Conservation (phyloP, 139 green algal genomes). For the Asterochloris sp. region DNA sequence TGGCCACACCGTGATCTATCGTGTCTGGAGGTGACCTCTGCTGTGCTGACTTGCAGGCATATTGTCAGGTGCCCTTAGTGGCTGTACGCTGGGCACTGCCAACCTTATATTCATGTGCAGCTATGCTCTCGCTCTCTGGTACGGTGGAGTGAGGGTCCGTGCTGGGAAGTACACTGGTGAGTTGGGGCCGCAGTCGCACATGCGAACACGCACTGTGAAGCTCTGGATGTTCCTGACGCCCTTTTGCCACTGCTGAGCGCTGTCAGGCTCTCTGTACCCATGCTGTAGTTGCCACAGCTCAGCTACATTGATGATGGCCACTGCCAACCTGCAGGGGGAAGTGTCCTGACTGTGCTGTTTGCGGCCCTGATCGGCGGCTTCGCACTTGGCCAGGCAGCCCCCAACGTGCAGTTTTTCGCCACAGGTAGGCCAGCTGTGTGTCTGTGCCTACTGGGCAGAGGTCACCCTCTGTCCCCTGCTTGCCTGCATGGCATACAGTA, state of each 20-base stretch:
- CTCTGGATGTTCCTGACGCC: no score
- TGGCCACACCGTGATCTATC: no score
- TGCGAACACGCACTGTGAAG: no score
- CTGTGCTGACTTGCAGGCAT: slow-evolving; percentile 28
- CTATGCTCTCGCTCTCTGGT: slow-evolving; percentile 75
- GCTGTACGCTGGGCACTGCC: slow-evolving; percentile 37
- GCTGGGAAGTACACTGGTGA: slow-evolving; percentile 50
- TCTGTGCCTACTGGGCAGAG: no score
- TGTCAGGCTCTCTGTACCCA: no score
- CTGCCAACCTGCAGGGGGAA: slow-evolving; percentile 24
- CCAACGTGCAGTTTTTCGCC: slow-evolving; percentile 43
- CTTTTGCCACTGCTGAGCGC: no score
- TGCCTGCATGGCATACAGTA: no score
- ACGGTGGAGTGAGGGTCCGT: slow-evolving; percentile 53
- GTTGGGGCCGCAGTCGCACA: background rate
- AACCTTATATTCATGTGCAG: slow-evolving; percentile 42
- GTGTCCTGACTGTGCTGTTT: slow-evolving; percentile 75
- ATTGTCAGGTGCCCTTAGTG: slow-evolving; percentile 31
- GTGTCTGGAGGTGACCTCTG: background rate
- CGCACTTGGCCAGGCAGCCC: slow-evolving; percentile 48
- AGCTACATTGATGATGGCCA: background rate
- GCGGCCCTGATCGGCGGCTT: slow-evolving; percentile 72
- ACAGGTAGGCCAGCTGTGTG: no score
- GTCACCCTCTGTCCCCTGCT: no score
- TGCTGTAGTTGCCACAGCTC: background rate